phyloP scores from a whole-genome alignment of 371 early-diverging fungal genomes.

The Syncephalis plumigaleata region DNA sequence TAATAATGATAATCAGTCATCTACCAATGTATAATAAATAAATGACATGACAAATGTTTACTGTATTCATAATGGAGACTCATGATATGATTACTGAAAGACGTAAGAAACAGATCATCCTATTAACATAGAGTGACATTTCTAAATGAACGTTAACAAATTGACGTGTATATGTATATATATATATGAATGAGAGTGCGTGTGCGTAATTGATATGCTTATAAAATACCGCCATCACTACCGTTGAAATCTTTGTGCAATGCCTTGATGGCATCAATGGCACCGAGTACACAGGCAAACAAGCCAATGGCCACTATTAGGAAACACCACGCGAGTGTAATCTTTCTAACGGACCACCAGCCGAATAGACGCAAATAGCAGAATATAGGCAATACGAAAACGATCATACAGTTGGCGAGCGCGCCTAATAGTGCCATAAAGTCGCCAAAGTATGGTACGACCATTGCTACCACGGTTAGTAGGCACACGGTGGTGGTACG shows the following conservation, averaged over 20 bases:
- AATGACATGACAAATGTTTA: too few relatives aligned
- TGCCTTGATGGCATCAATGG: constrained; percentile 36
- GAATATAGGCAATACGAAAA: constrained; percentile 71
- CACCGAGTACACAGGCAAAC: constrained; percentile 57
- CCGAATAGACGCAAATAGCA: constrained; percentile 62
- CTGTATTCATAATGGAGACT: too few relatives aligned
- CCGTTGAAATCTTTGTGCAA: neutral
- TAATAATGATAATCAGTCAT: too few relatives aligned
- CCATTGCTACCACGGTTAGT: constrained; percentile 33
- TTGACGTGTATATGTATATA: too few relatives aligned
- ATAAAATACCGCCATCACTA: too few relatives aligned
- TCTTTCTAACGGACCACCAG: constrained; percentile 26
- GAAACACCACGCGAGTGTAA: constrained; percentile 34
- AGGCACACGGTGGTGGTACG: constrained; percentile 32
- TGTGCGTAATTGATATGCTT: too few relatives aligned
- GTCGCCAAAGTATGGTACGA: constrained; percentile 61
- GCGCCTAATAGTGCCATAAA: constrained; percentile 74
- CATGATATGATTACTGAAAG: too few relatives aligned
- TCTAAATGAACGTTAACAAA: too few relatives aligned
- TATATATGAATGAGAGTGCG: too few relatives aligned
- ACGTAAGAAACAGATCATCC: too few relatives aligned
- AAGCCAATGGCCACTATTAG: constrained; percentile 42
- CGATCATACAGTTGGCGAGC: constrained; percentile 51
- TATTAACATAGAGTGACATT: too few relatives aligned
- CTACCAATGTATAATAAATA: too few relatives aligned